A percentile compares a stretch with the other conserved stretches of the same genome.
Evolutionary conservation across 2,329 filamentous ascomycete species (phyloP).

Genomic region (Fusarium palustre): DNA sequence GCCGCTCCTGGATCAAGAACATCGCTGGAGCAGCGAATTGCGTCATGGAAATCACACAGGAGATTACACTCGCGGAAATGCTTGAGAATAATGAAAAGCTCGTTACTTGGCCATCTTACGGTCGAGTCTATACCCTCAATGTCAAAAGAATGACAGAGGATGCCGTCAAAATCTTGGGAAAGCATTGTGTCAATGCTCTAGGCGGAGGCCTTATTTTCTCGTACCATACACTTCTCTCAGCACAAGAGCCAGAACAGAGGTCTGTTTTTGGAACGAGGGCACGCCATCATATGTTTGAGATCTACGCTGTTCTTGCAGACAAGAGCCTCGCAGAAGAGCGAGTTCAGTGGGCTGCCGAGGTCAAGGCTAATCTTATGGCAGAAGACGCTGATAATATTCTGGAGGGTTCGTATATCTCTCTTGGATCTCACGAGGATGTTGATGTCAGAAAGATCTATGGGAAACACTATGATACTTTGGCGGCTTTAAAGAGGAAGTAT

Average conservation of each 20-base stretch:
- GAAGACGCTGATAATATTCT: slow-evolving; percentile 6
- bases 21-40: background rate
- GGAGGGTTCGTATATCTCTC: slow-evolving; percentile 7
- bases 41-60: slow-evolving; percentile 5
- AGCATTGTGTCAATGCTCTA: background rate
- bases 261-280: background rate
- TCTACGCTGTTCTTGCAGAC: background rate
- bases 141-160: accelerated
- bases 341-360: background rate
- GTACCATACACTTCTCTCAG: background rate
- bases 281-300: slow-evolving; percentile 14
- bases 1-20: background rate
- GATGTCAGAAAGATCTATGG: slow-evolving; percentile 11
- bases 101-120: background rate
- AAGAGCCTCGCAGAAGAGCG: background rate
- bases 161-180: accelerated
- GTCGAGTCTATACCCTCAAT: background rate
- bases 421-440: background rate
- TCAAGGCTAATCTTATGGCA: background rate
- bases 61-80: background rate
- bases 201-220: background rate
- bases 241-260: background rate
- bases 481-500: background rate
- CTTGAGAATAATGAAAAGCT: background rate
- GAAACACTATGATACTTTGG: background rate